Evolutionary conservation across 139 green algal species (phyloP), one percentile per base, ranked within the genome.

Genomic region (Chlorella sp.): DNA sequence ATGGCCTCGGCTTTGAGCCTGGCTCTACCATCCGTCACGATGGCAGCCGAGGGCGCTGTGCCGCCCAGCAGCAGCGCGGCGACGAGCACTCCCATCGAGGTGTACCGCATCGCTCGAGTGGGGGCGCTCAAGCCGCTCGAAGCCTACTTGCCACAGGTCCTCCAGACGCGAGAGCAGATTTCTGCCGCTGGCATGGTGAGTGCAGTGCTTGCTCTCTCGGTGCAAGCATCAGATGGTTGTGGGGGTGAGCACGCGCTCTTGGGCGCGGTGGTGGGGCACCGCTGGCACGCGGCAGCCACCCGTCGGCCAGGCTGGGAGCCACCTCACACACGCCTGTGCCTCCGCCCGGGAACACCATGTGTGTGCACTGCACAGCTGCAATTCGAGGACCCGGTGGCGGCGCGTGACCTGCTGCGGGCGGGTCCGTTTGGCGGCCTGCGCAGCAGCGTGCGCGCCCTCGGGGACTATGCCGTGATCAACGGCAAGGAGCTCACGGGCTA

Each of bases 361-460:
- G n/a, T n/a, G n/a, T n/a, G n/a, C n/a, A n/a, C n/a, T n/a, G n/a
- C n/a, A n/a, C 61, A 30, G 61, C 27, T 64, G 17, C 63, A 69
- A 50, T 50, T 69, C 32, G 31, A 17, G 2, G 62, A 78, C 50
- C 49, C 73, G 17, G 66, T 49, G n/a, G 60, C 55, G 1, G 80
- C 79, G n/a, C 71, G 79, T 3, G 51, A 66, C 4, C 50, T 84
- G 31, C 59, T 88, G 35, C 74, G 79, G 24, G 60, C 72, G 5
- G 83, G 83, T 1, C 65, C 83, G 2, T 88, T 88, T 51, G 62
- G 36, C 17, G 83, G 79, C 1, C 62, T 86, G 31, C 74, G 83
- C 23, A 78, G 81, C 64, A 88, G 79, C 70, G 74, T 88, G 59
- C 65, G 79, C 10, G 75, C 72, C 0, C 24, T 85, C 0, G 79